Evolutionary conservation across 73 alveolate genomes (phyloP).

Genomic region (Tetrahymena elliotti): DNA sequence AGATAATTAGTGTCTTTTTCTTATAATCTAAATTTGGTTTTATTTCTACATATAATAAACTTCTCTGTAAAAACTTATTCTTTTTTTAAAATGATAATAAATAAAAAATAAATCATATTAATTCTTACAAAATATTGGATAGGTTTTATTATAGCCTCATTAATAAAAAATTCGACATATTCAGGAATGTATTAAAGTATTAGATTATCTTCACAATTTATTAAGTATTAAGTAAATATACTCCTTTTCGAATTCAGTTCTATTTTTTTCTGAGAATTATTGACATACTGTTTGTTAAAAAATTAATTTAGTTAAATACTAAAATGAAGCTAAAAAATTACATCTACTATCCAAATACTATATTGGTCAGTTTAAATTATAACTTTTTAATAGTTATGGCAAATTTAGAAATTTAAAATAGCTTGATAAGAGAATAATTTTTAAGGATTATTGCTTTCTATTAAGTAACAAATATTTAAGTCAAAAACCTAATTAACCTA

Average conservation of each 20-base stretch:
- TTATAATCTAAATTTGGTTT: background rate
- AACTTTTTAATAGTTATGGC: background rate
- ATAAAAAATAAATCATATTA: no score
- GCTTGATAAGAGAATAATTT: background rate
- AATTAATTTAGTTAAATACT: no score
- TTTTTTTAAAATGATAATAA: no score
- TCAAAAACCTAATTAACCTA: background rate
- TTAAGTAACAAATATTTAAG: no score
- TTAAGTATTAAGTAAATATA: background rate
- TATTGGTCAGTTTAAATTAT: background rate
- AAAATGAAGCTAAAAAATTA: no score
- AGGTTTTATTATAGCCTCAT: background rate
- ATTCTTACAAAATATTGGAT: background rate
- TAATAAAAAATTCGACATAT: background rate
- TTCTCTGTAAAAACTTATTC: no score
- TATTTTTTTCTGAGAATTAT: background rate
- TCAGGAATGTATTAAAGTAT: background rate
- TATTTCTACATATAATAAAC: background rate
- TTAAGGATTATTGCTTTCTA: no score
- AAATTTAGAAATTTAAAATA: no score
- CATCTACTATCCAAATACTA: background rate
- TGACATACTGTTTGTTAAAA: background rate
- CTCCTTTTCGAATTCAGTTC: background rate
- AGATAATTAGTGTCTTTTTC: background rate
- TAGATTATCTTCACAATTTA: background rate